Base-by-base conservation (phyloP, 78 protist genomes). In the Chrysochromulina parva region DNA sequence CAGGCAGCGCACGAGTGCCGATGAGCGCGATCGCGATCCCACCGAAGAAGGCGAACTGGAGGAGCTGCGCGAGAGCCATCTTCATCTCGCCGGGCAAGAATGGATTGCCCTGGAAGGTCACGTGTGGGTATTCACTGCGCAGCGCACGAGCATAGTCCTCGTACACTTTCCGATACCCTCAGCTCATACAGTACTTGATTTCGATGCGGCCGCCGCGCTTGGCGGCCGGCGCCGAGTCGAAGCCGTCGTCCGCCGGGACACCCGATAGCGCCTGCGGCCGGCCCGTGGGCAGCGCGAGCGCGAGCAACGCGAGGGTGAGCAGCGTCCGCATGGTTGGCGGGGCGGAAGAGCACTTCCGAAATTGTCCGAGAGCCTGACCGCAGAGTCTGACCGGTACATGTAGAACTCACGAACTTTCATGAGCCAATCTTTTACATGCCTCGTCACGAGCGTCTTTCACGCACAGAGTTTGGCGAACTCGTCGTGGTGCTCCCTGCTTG, bases 171-270 rank as follows among this genome's bases (percentile, higher is more conserved):
- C 19, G 3, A 55, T 74, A 74, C 71, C 82, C 82, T 74, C 82
- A 74, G 82, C 82, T 74, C 82, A 74, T 74, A 55, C 82, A 74
- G 57, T 48, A 74, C 26, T 19, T 53, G 26, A 74, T 55, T 19
- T 74, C 82, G 16, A 74, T 13, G 20, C 38, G 13, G 82, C 82
- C 82, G 57, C 48, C 78, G 13, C 1, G 13, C 9, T 2, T 17
- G 20, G 13, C 17, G 78, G 54, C 13, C 78, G 16, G 52, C 78
- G 52, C 24, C 38, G 78, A 24, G 78, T 7, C n/a, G 78, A 24
- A 28, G 78, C 62, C 13, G 24, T 7, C 62, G 62, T 7, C 62
- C 62, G 7, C 24, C 62, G 62, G 24, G 62, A 14, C 62, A 13
- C 13, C 62, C 62, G 62, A 58, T 7, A 14, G 13, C 62, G 62